Evolutionary conservation across 345 rosid species (phyloP).

Genomic region (Cochlearia excelsa): DNA sequence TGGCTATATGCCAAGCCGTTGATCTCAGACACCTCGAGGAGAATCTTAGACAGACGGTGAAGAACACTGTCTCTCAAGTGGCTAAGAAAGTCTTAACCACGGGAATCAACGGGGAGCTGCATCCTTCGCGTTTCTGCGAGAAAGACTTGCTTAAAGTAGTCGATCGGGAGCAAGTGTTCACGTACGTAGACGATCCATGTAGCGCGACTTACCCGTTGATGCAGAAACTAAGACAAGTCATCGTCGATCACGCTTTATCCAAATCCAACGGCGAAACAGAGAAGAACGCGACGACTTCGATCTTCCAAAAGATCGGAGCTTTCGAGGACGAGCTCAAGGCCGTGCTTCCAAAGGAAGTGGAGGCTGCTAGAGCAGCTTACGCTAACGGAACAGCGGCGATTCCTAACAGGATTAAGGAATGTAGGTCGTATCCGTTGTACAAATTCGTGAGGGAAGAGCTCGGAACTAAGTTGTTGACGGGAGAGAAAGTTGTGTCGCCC

Average conservation of each 20-base stretch:
- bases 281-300: conserved; percentile 47
- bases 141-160: conserved; percentile 57
- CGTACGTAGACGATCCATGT: conserved; percentile 69
- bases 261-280: conserved; percentile 53
- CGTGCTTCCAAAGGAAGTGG: conserved; percentile 58
- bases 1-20: conserved; percentile 65
- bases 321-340: conserved; percentile 59
- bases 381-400: conserved; percentile 46
- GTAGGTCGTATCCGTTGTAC: conserved; percentile 73
- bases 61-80: conserved; percentile 53
- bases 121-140: conserved; percentile 61
- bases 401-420: conserved; percentile 56
- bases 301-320: conserved; percentile 59
- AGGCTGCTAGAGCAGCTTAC: conserved; percentile 43
- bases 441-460: conserved; percentile 59
- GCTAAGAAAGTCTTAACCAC: conserved; percentile 51
- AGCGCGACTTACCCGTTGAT: conserved; percentile 53
- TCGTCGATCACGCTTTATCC: conserved; percentile 56
- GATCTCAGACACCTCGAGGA: conserved; percentile 74
- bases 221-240: conserved; percentile 61
- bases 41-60: conserved; percentile 57
- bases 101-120: conserved; percentile 58
- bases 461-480: conserved; percentile 53
- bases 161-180: conserved; percentile 48
- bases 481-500: conserved; percentile 58